These are phyloP conservation scores for Epipyxis sp. DNA, from an alignment of 108 stramenopile genomes.

Conservation along the genomic window DNA sequence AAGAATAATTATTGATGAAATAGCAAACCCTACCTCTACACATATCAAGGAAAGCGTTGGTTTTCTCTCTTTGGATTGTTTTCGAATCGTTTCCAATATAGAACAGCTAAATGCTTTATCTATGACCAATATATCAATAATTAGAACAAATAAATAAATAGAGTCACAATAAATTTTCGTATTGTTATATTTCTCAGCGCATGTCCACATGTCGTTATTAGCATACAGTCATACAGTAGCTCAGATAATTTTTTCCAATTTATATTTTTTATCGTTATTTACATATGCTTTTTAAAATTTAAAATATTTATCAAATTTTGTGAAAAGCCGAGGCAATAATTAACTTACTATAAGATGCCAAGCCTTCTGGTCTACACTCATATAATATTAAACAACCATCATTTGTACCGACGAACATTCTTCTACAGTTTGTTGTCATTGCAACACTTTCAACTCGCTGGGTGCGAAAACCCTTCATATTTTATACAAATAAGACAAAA, in stretches of 20 bases:
- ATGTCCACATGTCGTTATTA: too few relatives aligned
- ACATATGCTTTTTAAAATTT: too few relatives aligned
- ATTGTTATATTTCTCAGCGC: background rate
- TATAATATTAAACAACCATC: background rate
- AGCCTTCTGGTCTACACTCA: background rate
- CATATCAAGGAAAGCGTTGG: background rate
- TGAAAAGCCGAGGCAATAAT: too few relatives aligned
- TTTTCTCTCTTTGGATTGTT: conserved; percentile 5
- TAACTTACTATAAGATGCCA: too few relatives aligned
- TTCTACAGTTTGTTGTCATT: background rate
- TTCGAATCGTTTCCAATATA: background rate
- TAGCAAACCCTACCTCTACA: conserved; percentile 17
- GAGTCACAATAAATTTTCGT: background rate
- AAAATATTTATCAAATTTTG: too few relatives aligned
- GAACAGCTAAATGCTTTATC: background rate
- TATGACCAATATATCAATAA: background rate
- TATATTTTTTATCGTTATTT: too few relatives aligned
- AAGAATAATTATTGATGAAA: background rate
- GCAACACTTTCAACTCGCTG: background rate
- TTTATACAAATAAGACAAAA: too few relatives aligned
- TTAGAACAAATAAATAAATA: background rate
- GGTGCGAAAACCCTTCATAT: background rate
- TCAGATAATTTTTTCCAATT: too few relatives aligned
- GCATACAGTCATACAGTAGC: too few relatives aligned
- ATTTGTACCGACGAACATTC: background rate